Base-by-base conservation (phyloP, 106 monocot genomes). In the Dioscorea dumetorum region DNA sequence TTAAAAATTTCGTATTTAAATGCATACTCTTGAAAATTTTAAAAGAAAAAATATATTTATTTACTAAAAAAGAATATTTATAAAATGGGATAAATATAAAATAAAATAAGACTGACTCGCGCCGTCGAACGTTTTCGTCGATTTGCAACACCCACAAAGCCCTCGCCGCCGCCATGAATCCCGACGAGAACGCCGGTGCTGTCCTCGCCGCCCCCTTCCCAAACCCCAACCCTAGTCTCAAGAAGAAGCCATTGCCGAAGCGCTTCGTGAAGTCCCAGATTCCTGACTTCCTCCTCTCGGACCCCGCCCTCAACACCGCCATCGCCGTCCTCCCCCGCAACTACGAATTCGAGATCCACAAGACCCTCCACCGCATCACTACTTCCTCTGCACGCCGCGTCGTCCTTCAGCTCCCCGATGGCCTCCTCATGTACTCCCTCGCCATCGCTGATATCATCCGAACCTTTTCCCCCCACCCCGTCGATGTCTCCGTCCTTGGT, bases 291-390 rank as follows among this genome's bases (percentile, higher is more conserved):
- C 87, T 99, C 80, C 85, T 90, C 60, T 23, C 63, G 54, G 77
- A 93, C 72, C 79, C 87, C 0, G 66, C 82, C 61, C 82, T 93
- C 50, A 85, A 85, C 66, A 52, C 90, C 62, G 87, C 92, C 74
- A 81, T 87, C 68, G 75, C 89, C 65, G 78, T 99, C 67, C 89
- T 99, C 73, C 92, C 92, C 8, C 61, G 84, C 62, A 77, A 82
- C 80, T 99, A 99, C 83, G 74, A 93, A 85, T 93, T 99, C 83
- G 99, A 90, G 90, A 61, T 99, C 70, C 99, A 82, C 83, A 99
- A 99, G 75, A 90, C 85, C 66, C 77, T 93, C 28, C 92, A 93
- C 70, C 92, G 99, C 70, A 72, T 87, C 79, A 51, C 56, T 62
- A 72, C 93, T 67, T 69, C 85, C 50, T 66, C 72, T 48, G 82